Evolutionary conservation across 805 yeast species (phyloP), one percentile per base, ranked within the genome.

Genomic region (Cyberlindnera meyerae): DNA sequence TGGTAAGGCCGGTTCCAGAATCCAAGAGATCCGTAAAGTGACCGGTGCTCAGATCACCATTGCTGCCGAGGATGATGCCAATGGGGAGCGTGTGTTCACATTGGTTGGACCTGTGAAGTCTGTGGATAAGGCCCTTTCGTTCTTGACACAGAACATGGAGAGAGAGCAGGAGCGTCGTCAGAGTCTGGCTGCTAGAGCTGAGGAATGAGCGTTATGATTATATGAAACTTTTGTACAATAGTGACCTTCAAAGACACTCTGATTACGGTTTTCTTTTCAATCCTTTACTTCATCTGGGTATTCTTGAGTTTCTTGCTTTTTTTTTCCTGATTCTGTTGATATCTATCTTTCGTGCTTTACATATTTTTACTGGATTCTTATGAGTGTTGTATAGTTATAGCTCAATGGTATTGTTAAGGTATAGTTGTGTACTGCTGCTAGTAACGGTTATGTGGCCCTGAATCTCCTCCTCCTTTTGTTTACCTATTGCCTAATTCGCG

Each of bases 1-100:
- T 50, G 96, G 96, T 42, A 81, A 82, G 48, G 78, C 80, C 46
- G 96, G 96, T 27, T 66, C 84, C 20, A 75, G 94, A 62, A 86
- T 88, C 48, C 93, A 83, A 58, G 94, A 88, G 43, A 81, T 88
- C 34, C 73, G 96, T 50, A 77, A 82, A 49, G 71, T 71, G 24
- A 75, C 88, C 33, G 89, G 88, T 27, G 88, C 95, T 27, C 73
- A 77, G 27, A 85, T 88, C 55, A 75, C 79, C 5, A 84, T 88
- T 47, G 77, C 82, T 26, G 77, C 81, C 38, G 84, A 79, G 49
- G 76, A 77, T 36, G 76, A 75, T 48, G 79, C 74, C 26, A 65
- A 74, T 30, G 73, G 73, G 17, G 81, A 79, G 51, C 68, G 96
- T 48, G 65, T 70, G 24, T 85, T 87, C 58, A 81, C 87, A 15